These are phyloP conservation scores for Chionographis japonica DNA, from an alignment of 106 monocot genomes.

Conservation along the genomic window DNA sequence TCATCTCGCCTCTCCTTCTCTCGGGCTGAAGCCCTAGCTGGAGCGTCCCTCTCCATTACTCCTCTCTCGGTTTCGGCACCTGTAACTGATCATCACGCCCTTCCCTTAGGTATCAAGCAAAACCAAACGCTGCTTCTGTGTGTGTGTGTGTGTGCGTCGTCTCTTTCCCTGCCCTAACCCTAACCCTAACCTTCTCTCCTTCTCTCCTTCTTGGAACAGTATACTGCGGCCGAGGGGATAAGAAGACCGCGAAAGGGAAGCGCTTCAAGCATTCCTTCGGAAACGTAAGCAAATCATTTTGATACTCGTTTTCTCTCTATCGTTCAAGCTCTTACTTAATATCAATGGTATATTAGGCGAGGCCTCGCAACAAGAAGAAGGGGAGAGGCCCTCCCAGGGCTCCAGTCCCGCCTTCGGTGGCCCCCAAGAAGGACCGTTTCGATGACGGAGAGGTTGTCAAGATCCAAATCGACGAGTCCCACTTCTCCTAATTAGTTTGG, in stretches of 20 bases:
- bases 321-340: neutral
- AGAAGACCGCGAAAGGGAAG: conserved; percentile 93
- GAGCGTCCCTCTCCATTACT: conserved; percentile 4
- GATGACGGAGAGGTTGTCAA: conserved; percentile 74
- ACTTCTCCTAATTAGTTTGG: conserved; percentile 29
- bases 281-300: conserved; percentile 46
- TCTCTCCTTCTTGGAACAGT: conserved; percentile 23
- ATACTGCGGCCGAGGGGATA: conserved; percentile 91
- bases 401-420: conserved; percentile 49
- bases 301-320: neutral
- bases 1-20: conserved; percentile 32
- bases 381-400: conserved; percentile 77
- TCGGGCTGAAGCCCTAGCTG: conserved; percentile 9
- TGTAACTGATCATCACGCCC: neutral
- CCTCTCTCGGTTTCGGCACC: conserved; percentile 3
- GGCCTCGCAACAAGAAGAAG: conserved; percentile 86
- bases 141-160: too few species aligned
- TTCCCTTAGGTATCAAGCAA: conserved; percentile 3
- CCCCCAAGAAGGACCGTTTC: conserved; percentile 73
- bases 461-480: conserved; percentile 71
- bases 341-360: conserved; percentile 33
- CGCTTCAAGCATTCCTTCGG: conserved; percentile 92
- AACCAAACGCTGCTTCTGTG: too few species aligned
- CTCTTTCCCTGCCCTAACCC: neutral
- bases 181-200: neutral